Evolutionary conservation across 192 early-diverging fungal species (phyloP).

Genomic region (Entomortierella parvispora): DNA sequence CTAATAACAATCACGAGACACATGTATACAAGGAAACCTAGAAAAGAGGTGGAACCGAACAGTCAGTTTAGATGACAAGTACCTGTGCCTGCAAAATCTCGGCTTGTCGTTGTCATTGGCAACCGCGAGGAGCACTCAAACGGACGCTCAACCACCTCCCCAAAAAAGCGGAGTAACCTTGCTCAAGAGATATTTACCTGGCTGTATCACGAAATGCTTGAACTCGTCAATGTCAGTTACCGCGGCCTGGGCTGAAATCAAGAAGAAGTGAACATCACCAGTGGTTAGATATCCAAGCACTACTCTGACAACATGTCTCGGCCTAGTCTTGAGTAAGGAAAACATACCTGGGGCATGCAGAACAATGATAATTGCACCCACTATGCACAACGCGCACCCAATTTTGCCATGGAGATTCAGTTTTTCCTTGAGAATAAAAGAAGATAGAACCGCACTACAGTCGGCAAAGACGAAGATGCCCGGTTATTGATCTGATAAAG

Average conservation of each 20-base stretch:
- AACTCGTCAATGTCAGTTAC: constrained; percentile 84
- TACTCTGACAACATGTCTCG: neutral
- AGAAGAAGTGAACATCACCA: neutral
- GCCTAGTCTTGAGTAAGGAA: neutral
- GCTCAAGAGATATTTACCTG: constrained; percentile 51
- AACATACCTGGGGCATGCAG: constrained; percentile 58
- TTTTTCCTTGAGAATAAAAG: constrained; percentile 70
- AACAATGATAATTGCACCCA: constrained; percentile 65
- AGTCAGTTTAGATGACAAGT: neutral
- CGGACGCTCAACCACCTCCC: neutral
- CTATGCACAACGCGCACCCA: constrained; percentile 74
- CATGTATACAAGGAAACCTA: constrained; percentile 59
- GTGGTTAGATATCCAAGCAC: neutral
- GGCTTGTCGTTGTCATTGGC: neutral
- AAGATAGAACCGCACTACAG: constrained; percentile 71
- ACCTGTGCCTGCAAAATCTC: no score
- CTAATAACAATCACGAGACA: constrained; percentile 53
- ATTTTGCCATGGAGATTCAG: constrained; percentile 72
- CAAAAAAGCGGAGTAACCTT: neutral
- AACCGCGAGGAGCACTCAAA: neutral
- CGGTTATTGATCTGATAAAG: no score
- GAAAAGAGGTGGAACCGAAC: constrained; percentile 50
- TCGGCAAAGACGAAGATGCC: neutral
- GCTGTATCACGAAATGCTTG: constrained; percentile 66
- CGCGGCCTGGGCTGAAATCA: constrained; percentile 60